Percentiles rank a stretch among this genome's conserved stretches.
phyloP scores from a whole-genome alignment of 768 basidiomycete genomes.

The Serendipita sp. region DNA sequence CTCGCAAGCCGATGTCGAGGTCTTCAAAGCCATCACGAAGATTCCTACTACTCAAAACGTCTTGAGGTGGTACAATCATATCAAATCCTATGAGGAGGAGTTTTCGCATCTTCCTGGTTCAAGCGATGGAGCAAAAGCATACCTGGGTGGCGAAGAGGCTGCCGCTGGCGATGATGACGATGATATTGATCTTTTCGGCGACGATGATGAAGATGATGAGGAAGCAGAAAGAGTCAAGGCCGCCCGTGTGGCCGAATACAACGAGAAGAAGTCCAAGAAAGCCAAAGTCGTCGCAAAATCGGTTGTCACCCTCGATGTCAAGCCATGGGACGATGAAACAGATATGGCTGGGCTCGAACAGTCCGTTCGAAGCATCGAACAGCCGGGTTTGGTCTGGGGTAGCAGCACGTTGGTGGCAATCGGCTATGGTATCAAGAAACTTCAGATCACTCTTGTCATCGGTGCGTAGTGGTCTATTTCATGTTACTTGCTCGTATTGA shows the following conservation, averaged over 20 bases:
- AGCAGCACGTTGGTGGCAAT: conserved; percentile 81
- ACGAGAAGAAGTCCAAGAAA: conserved; percentile 84
- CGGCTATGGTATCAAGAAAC: conserved; percentile 87
- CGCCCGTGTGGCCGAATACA: conserved; percentile 85
- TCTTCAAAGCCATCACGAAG: conserved; percentile 64
- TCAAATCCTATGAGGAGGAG: conserved; percentile 70
- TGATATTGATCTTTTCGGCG: conserved; percentile 75
- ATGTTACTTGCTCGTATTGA: conserved; percentile 23
- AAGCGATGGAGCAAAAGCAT: conserved; percentile 61
- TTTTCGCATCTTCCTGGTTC: conserved; percentile 67
- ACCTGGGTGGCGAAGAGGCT: conserved; percentile 37
- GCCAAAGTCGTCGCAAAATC: conserved; percentile 87
- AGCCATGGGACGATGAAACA: conserved; percentile 99
- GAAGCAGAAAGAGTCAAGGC: conserved; percentile 80
- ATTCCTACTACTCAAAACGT: conserved; percentile 53
- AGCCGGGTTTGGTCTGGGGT: conserved; percentile 93
- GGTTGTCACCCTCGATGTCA: conserved; percentile 93
- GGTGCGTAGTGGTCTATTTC: conserved; percentile 26
- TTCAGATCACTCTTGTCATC: conserved; percentile 50
- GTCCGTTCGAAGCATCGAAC: conserved; percentile 67
- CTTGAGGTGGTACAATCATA: conserved; percentile 88
- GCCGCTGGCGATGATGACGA: conserved; percentile 52
- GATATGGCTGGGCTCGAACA: conserved; percentile 82
- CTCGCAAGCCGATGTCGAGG: conserved; percentile 85
- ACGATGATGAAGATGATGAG: conserved; percentile 64